These are phyloP conservation scores for Moesziomyces antarcticus DNA, from an alignment of 1,284 basidiomycete species.

Conservation along the genomic window DNA sequence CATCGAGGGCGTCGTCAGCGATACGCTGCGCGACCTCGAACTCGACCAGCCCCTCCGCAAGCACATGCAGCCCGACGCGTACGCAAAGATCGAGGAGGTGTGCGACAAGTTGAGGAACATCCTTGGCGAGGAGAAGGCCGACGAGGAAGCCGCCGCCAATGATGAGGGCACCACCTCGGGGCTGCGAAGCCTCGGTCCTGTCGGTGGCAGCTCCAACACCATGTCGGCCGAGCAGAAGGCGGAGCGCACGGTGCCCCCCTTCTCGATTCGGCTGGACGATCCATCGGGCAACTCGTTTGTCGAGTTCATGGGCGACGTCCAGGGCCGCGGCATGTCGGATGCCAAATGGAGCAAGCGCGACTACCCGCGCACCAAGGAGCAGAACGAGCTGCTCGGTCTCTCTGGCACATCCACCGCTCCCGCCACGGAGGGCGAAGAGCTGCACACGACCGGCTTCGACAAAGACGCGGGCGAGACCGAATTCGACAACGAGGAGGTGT, in stretches of 20 bases:
- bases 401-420: constrained; percentile 63
- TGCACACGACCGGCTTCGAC: constrained; percentile 57
- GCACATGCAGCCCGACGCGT: constrained; percentile 81
- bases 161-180: constrained; percentile 60
- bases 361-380: constrained; percentile 83
- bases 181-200: constrained; percentile 37
- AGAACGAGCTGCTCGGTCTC: constrained; percentile 85
- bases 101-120: constrained; percentile 77
- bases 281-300: constrained; percentile 92
- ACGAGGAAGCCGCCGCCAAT: constrained; percentile 60
- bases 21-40: constrained; percentile 84
- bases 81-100: constrained; percentile 81
- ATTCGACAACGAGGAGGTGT: constrained; percentile 81
- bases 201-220: constrained; percentile 24
- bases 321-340: constrained; percentile 74
- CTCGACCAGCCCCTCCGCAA: constrained; percentile 87
- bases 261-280: constrained; percentile 90
- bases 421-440: constrained; percentile 67
- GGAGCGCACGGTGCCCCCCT: constrained; percentile 75
- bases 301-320: constrained; percentile 61
- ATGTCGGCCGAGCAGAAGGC: constrained; percentile 40
- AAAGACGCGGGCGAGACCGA: constrained; percentile 67
- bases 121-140: constrained; percentile 74
- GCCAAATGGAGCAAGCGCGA: constrained; percentile 92
- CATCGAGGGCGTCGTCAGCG: constrained; percentile 89